Evolutionary conservation across 148 eudicot species (phyloP), one percentile per base, ranked within the genome.

Genomic region (Mesembryanthemum crystallinum): DNA sequence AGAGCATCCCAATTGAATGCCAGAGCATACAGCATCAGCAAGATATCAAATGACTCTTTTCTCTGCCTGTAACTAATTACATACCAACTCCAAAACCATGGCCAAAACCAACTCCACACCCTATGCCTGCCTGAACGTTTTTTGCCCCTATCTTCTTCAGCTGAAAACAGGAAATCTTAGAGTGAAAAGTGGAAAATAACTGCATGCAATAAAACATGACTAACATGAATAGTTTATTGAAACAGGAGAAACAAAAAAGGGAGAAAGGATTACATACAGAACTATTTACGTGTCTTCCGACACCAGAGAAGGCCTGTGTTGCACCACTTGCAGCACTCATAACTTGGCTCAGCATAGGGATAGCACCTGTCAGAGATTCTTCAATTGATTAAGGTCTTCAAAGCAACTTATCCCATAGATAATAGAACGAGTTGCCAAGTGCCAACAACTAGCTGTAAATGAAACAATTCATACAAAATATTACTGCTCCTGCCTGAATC

Each of bases 101-200:
- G 43, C 99, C 97, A 79, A 92, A 85, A 83, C 99, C 99, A 82
- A 95, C 89, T 83, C 99, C 99, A 76, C 99, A 95, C 43, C 99
- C 99, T 65, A 92, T 77, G 70, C 99, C 99, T 17, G 87, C 94
- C 81, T 92, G 84, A 85, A 90, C 84, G 77, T 88, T 89, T 81
- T 92, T 92, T 51, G 90, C 96, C 29, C 97, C 97, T 60, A 89
- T 73, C 88, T 86, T 95, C 84, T 85, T 89, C 77, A 95, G 75
- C 99, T 95, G 81, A 33, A 82, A 37, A 27, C 33, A 69, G 32
- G 57, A 74, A 76, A 24, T 25, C 3, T 37, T 43, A 66, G 32
- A 33, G 45, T 32, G n/a, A n/a, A 67, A 35, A 30, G 12, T n/a
- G 39, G 35, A 67, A 54, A 77, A 30, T 30, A 58, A 64, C 21